These are phyloP conservation scores for Cladosporium sphaerospermum DNA, from an alignment of 2,329 filamentous ascomycete genomes.

Conservation along the genomic window DNA sequence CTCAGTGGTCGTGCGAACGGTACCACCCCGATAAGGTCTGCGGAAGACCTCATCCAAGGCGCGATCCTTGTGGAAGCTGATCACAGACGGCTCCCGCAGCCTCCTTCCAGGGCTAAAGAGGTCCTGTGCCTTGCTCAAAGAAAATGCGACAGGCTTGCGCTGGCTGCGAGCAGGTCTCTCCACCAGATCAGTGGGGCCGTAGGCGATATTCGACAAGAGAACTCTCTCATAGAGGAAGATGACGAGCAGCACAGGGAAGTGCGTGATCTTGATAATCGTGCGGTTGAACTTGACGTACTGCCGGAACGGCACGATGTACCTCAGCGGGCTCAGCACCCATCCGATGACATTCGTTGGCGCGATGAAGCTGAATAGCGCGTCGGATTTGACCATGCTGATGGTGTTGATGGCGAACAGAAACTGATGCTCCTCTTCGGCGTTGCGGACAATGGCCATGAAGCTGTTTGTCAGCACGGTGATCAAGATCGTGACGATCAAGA, in stretches of 20 bases:
- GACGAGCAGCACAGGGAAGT: constrained; percentile 77
- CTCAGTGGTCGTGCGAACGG: constrained; percentile 48
- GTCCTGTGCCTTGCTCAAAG: constrained; percentile 33
- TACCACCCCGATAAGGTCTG: constrained; percentile 55
- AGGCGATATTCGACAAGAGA: constrained; percentile 67
- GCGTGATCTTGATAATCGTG: constrained; percentile 84
- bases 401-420: constrained; percentile 96
- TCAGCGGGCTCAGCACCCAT: constrained; percentile 78
- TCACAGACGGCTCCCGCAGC: constrained; percentile 77
- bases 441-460: constrained; percentile 90
- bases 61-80: constrained; percentile 82
- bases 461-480: constrained; percentile 96
- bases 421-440: constrained; percentile 84
- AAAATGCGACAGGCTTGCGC: constrained; percentile 28
- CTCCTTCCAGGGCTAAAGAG: constrained; percentile 62
- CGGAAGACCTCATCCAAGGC: constrained; percentile 90
- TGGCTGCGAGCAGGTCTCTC: constrained; percentile 49
- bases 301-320: constrained; percentile 72
- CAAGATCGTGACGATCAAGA: constrained; percentile 81
- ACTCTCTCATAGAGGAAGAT: constrained; percentile 85
- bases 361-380: constrained; percentile 88
- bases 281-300: constrained; percentile 81
- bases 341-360: constrained; percentile 87
- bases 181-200: constrained; percentile 80
- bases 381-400: constrained; percentile 98